Percentiles rank a stretch among this genome's conserved stretches.
phyloP scores from a whole-genome alignment of 2,329 filamentous ascomycete genomes.

The Fusarium ramigenum region DNA sequence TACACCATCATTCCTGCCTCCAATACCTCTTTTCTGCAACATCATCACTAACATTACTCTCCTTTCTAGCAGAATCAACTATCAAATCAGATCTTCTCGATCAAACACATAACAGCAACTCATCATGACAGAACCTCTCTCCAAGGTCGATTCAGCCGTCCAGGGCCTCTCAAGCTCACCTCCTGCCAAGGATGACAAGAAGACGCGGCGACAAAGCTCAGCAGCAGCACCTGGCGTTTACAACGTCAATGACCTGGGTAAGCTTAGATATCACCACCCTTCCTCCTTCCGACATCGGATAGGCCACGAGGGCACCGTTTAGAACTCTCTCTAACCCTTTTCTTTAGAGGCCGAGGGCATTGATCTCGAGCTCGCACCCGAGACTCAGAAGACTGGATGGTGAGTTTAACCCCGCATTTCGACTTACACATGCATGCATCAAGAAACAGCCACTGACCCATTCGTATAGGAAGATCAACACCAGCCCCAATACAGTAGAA shows the following conservation, averaged over 20 bases:
- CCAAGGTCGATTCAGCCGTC: slow-evolving; percentile 92
- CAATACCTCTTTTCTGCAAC: not conserved
- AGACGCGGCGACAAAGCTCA: slow-evolving; percentile 78
- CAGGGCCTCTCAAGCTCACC: slow-evolving; percentile 78
- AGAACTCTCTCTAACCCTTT: slow-evolving; percentile 25
- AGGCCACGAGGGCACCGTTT: not conserved
- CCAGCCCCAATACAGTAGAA: slow-evolving; percentile 78
- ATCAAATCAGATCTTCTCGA: slow-evolving; percentile 33
- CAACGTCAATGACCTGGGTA: slow-evolving; percentile 89
- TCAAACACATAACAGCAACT: slow-evolving; percentile 34
- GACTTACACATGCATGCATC: not conserved
- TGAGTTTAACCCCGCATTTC: slow-evolving; percentile 57
- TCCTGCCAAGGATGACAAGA: slow-evolving; percentile 64
- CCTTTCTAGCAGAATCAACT: slow-evolving; percentile 23
- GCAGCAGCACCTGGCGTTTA: slow-evolving; percentile 70
- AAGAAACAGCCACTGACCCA: slow-evolving; percentile 3
- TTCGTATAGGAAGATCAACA: slow-evolving; percentile 88
- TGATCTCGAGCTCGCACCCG: slow-evolving; percentile 76
- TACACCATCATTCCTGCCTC: not conserved
- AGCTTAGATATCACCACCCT: slow-evolving; percentile 46
- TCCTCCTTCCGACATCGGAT: slow-evolving; percentile 20
- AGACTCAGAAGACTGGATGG: slow-evolving; percentile 91
- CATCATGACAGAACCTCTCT: slow-evolving; percentile 65
- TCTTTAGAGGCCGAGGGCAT: slow-evolving; percentile 75
- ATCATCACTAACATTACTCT: slow-evolving; percentile 15